phyloP scores from a whole-genome alignment of 441 rosid species.

The Pelargonium cotyledonis region DNA sequence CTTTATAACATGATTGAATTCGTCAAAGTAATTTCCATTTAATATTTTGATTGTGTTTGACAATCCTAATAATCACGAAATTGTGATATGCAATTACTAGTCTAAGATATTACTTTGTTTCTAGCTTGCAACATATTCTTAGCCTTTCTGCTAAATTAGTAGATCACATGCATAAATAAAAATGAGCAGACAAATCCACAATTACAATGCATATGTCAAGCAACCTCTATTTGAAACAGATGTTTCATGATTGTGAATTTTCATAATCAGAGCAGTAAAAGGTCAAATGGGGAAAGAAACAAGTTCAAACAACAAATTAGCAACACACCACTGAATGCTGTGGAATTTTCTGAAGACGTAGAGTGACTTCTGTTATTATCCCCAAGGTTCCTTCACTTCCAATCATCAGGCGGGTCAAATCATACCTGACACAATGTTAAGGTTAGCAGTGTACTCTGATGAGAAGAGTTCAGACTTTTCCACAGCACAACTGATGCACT shows the following conservation, averaged over 20 bases:
- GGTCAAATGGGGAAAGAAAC: background rate
- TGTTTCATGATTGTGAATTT: background rate
- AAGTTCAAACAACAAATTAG: conserved; percentile 14
- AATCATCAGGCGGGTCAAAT: conserved; percentile 79
- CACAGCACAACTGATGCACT: no score
- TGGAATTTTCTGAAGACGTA: conserved; percentile 86
- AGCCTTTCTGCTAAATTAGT: background rate
- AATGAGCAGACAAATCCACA: background rate
- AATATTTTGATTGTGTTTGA: background rate
- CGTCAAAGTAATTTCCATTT: background rate
- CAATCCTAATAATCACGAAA: background rate
- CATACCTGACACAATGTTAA: conserved; percentile 47
- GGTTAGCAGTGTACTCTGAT: background rate
- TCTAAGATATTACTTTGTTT: background rate
- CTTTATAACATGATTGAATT: background rate
- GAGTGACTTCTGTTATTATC: conserved; percentile 77
- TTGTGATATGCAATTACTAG: background rate
- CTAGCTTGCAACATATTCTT: background rate
- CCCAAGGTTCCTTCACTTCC: conserved; percentile 99
- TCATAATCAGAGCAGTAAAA: background rate
- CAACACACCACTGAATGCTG: conserved; percentile 75
- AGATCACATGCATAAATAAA: background rate
- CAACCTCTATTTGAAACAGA: background rate
- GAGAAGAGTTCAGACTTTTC: background rate
- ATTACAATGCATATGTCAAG: background rate